These are phyloP conservation scores for Amanita rimosa DNA, from an alignment of 768 basidiomycete genomes.

Conservation along the genomic window DNA sequence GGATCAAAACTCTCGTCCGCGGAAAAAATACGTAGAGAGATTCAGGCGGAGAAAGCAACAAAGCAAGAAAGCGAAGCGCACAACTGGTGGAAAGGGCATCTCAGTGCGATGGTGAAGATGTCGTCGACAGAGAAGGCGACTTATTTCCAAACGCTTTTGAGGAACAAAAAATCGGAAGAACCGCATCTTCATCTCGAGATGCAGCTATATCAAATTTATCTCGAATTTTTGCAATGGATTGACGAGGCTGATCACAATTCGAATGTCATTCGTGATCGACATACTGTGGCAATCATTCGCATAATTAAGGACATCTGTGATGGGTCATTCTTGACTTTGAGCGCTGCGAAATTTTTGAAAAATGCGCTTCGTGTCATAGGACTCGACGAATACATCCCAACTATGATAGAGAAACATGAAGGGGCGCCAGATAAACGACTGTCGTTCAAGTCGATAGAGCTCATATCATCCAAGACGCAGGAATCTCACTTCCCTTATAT, in stretches of 20 bases:
- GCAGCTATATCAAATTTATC: slow-evolving; percentile 39
- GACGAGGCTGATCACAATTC: slow-evolving; percentile 28
- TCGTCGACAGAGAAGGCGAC: slow-evolving; percentile 20
- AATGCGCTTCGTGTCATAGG: slow-evolving; percentile 35
- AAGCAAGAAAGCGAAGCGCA: slow-evolving; percentile 26
- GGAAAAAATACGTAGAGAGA: slow-evolving; percentile 26
- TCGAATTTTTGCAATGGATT: slow-evolving; percentile 42
- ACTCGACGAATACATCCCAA: slow-evolving; percentile 26
- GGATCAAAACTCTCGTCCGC: slow-evolving; percentile 14
- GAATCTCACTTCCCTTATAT: slow-evolving; percentile 36
- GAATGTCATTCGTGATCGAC: slow-evolving; percentile 28
- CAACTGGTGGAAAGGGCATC: slow-evolving; percentile 43
- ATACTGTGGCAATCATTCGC: slow-evolving; percentile 34
- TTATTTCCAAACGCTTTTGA: slow-evolving; percentile 25
- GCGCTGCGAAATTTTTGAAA: slow-evolving; percentile 23
- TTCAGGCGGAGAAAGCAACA: slow-evolving; percentile 31
- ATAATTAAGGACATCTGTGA: slow-evolving; percentile 34
- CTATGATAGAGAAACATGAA: slow-evolving; percentile 12
- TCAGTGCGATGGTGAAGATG: slow-evolving; percentile 25
- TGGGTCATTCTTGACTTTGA: slow-evolving; percentile 22
- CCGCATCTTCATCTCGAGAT: slow-evolving; percentile 38
- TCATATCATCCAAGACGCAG: slow-evolving; percentile 35
- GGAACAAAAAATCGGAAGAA: slow-evolving; percentile 32
- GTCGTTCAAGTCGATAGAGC: slow-evolving; percentile 43
- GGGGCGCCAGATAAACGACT: slow-evolving; percentile 17